Evolutionary conservation across 768 basidiomycete genomes (phyloP), one percentile per base, ranked within the genome.

Genomic region (Auricularia sp.): DNA sequence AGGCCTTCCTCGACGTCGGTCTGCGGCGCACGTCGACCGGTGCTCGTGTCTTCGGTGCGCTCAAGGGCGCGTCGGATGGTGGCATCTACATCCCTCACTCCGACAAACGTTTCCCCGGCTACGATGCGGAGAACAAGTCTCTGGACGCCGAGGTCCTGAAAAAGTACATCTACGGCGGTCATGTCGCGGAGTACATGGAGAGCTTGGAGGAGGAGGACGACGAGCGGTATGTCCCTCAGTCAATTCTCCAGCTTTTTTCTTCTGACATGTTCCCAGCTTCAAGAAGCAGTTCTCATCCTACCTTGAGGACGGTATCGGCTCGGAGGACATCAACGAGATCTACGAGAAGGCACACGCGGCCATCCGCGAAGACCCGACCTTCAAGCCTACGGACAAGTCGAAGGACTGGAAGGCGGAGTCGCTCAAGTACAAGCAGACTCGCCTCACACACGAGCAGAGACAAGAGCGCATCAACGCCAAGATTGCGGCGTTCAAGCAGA

Each of bases 151-250:
- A 98, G 77, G 85, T 88, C 64, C 81, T 98, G 73, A 93, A 96
- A 76, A 96, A 96, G 79, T 99, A 99, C 81, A 98, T 99, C 75
- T 90, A 82, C 71, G 95, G 92, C 74, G 95, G 95, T 62, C 97
- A 99, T 76, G 89, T 99, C 64, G 93, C 97, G 61, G 97, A 98
- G 79, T 99, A 98, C 83, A 99, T 99, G 97, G 92, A 98, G 80
- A 90, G 87, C 64, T 80, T 98, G 63, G 97, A 99, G 80, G 97
- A 99, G 83, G 97, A 99, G 81, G 97, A 99, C 74, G 97, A 98
- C 71, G 96, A 98, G 79, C 85, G 94, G 39, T 42, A 0, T 8
- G 39, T 42, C 12, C 87, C 87, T 69, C 67, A 83, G 29, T 29
- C 65, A 73, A 11, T 43, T 64, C 54, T 29, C n/a, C 36, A 23